A percentile compares a stretch with the other conserved stretches of the same genome.
phyloP scores from a whole-genome alignment of 441 rosid genomes.

The Capsella rubella region DNA sequence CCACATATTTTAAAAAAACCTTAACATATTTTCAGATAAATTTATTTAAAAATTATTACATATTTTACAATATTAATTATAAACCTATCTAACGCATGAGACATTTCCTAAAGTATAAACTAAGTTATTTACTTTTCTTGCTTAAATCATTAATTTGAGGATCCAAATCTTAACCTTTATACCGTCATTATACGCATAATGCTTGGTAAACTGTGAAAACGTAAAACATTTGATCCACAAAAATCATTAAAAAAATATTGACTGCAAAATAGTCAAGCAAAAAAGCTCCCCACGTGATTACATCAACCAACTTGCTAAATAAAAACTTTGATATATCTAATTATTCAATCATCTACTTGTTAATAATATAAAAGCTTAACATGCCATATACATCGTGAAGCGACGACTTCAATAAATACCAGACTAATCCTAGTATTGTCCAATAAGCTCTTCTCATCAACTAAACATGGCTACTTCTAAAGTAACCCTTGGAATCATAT shows the following conservation, averaged over 20 bases:
- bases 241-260: background rate
- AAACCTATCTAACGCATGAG: too few relatives aligned
- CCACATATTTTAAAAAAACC: too few relatives aligned
- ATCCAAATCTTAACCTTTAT: too few relatives aligned
- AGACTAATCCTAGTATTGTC: background rate
- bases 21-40: too few relatives aligned
- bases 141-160: too few relatives aligned
- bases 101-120: too few relatives aligned
- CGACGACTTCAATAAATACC: slow-evolving; percentile 15
- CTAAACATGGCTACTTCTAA: background rate
- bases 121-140: too few relatives aligned
- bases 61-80: too few relatives aligned
- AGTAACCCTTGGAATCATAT: background rate
- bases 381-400: background rate
- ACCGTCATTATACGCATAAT: background rate
- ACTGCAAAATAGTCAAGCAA: slow-evolving; percentile 17
- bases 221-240: background rate
- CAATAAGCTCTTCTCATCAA: background rate
- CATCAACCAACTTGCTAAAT: slow-evolving; percentile 4
- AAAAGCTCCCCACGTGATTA: slow-evolving; percentile 9
- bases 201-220: too few relatives aligned
- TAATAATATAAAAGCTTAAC: background rate
- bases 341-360: slow-evolving; percentile 1
- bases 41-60: too few relatives aligned
- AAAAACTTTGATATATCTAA: background rate